Evolutionary conservation across 2,329 filamentous ascomycete genomes (phyloP), one percentile per base, ranked within the genome.

Genomic region (Alternaria consortialis): DNA sequence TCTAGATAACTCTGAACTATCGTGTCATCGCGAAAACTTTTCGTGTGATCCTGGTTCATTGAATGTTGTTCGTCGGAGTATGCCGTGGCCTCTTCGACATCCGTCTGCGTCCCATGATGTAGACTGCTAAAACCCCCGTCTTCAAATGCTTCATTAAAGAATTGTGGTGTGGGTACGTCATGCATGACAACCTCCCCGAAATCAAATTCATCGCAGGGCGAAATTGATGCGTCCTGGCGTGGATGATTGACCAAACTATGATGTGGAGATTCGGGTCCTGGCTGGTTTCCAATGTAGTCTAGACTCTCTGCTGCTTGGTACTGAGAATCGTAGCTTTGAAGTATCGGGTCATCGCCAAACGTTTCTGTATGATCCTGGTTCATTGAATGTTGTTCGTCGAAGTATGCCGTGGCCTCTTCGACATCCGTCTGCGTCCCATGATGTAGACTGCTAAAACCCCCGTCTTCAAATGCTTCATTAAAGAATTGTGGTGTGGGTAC

Each of bases 311-410:
- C 27, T 27, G 23, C 23, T 37, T 29, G 7, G 17, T 44, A n/a
- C n/a, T n/a, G n/a, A n/a, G n/a, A n/a, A n/a, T n/a, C n/a, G n/a
- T 57, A 57, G 46, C 46, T 8, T 44, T 52, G 15, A 29, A 57
- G 4, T 52, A 52, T 57, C 5, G 11, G 29, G 29, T 57, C 20
- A 29, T 37, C 4, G 7, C 15, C 7, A 23, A 57, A 39, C 23
- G n/a, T 52, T 52, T 44, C 2, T 1, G 20, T 31, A 31, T 44
- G 15, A 57, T 5, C 6, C 5, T 11, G 31, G 31, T 51, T 6
- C 4, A 25, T 31, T 15, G 0, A 2, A 51, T 29, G 2, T 44
- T 51, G 7, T 23, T 57, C 27, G 6, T 57, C 1, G 0, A 6
- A 37, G 46, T 36, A 2, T 37, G 12, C 37, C 2, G 9, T 29